Evolutionary conservation across 768 basidiomycete species (phyloP).

Genomic region (Postia placenta): DNA sequence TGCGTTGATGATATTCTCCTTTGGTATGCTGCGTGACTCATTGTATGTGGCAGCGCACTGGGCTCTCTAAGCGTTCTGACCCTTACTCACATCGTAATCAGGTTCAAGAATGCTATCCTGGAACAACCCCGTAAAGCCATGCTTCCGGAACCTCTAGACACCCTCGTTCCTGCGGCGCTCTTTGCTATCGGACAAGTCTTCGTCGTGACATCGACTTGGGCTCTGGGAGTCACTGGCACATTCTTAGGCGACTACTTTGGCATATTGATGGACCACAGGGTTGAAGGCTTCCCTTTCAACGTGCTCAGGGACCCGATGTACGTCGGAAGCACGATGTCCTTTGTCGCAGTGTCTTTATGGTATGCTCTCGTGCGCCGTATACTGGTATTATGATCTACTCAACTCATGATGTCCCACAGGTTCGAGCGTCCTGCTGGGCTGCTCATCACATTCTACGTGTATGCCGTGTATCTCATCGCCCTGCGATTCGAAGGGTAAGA

Average conservation of each 20-base stretch:
- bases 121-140: conserved; percentile 69
- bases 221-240: conserved; percentile 89
- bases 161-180: conserved; percentile 50
- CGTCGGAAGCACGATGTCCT: conserved; percentile 89
- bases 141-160: conserved; percentile 61
- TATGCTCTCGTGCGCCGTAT: conserved; percentile 29
- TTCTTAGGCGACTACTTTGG: conserved; percentile 86
- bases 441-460: conserved; percentile 73
- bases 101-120: conserved; percentile 68
- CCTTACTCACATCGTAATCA: conserved; percentile 22
- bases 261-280: conserved; percentile 80
- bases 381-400: background rate
- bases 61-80: background rate
- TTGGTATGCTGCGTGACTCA: conserved; percentile 80
- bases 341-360: conserved; percentile 84
- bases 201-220: conserved; percentile 84
- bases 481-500: conserved; percentile 86
- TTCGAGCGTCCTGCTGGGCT: conserved; percentile 83
- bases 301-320: conserved; percentile 94
- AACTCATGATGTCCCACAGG: conserved; percentile 40
- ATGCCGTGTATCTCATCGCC: conserved; percentile 78
- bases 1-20: conserved; percentile 75
- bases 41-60: conserved; percentile 62
- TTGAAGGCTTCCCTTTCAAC: conserved; percentile 98
- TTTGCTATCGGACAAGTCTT: conserved; percentile 77